Evolutionary conservation across 768 basidiomycete species (phyloP).

Genomic region (Agaricus sinodeliciosus): DNA sequence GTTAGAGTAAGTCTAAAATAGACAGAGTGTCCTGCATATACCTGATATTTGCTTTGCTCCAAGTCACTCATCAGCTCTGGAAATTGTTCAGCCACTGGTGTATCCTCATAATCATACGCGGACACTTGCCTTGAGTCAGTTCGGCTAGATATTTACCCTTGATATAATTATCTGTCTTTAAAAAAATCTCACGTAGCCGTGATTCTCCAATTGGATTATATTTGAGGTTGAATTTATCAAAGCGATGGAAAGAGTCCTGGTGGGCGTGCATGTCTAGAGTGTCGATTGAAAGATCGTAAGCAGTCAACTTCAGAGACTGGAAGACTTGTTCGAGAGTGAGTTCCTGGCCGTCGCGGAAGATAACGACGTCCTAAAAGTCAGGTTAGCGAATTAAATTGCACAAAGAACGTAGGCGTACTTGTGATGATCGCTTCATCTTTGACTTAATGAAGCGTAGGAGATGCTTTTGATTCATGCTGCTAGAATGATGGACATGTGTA

Average conservation of each 20-base stretch:
- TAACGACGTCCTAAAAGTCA: conserved; percentile 76
- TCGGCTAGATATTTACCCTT: conserved; percentile 92
- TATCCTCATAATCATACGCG: background rate
- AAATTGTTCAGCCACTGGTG: background rate
- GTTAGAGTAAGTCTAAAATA: background rate
- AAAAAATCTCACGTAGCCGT: conserved; percentile 89
- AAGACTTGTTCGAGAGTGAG: conserved; percentile 93
- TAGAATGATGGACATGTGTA: conserved; percentile 97
- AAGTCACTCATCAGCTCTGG: conserved; percentile 96
- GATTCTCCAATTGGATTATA: conserved; percentile 98
- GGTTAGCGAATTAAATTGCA: background rate
- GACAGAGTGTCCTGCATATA: conserved; percentile 20
- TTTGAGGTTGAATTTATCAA: conserved; percentile 97
- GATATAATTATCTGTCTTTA: conserved; percentile 96
- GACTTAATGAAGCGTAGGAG: conserved; percentile 96
- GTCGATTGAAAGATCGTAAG: conserved; percentile 97
- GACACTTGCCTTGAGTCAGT: conserved; percentile 69
- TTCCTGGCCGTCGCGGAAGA: conserved; percentile 87
- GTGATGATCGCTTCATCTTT: conserved; percentile 88
- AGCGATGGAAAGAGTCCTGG: conserved; percentile 96
- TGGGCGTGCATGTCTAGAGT: conserved; percentile 99
- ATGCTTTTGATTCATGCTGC: conserved; percentile 99
- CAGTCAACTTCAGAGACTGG: conserved; percentile 87
- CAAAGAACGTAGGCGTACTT: conserved; percentile 39
- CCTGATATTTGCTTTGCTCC: conserved; percentile 98